phyloP scores from a whole-genome alignment of 73 alveolate genomes.

The Halteria grandinella region DNA sequence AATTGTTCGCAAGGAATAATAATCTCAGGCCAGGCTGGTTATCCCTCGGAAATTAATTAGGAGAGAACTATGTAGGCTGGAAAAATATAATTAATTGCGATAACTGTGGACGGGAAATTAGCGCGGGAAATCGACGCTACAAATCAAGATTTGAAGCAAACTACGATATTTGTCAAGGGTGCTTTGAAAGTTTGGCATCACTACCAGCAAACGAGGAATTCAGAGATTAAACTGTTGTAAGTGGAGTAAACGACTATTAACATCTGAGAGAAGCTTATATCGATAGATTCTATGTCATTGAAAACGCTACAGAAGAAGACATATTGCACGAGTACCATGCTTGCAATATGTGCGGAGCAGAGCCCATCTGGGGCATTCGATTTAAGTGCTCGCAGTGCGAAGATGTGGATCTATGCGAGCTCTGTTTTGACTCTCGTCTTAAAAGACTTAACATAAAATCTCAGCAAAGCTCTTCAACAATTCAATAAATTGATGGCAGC shows the following conservation, averaged over 20 bases:
- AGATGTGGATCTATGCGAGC: constrained; percentile 84
- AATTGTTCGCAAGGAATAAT: constrained; percentile 90
- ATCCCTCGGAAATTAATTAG: constrained; percentile 86
- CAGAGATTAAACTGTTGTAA: too few species aligned
- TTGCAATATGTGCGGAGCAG: constrained; percentile 84
- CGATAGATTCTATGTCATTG: constrained; percentile 61
- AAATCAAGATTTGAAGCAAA: constrained; percentile 75
- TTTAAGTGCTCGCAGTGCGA: constrained; percentile 85
- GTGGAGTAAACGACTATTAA: too few species aligned
- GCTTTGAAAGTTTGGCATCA: constrained; percentile 28
- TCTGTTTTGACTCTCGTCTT: constrained; percentile 61
- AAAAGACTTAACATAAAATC: background rate
- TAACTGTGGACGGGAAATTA: constrained; percentile 57
- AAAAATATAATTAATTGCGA: constrained; percentile 76
- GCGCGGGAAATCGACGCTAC: constrained; percentile 70
- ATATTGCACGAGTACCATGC: constrained; percentile 85
- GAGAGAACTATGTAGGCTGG: constrained; percentile 87
- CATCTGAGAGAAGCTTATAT: constrained; percentile 4
- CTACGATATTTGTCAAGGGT: constrained; percentile 76
- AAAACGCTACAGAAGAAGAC: constrained; percentile 78
- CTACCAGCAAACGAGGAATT: background rate
- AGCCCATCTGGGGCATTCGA: constrained; percentile 92
- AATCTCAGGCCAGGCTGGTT: constrained; percentile 90
- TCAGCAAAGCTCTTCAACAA: constrained; percentile 63
- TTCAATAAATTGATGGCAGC: constrained; percentile 8